Base-by-base conservation (phyloP, 108 stramenopile species). In the Schizochytrium sp. region DNA sequence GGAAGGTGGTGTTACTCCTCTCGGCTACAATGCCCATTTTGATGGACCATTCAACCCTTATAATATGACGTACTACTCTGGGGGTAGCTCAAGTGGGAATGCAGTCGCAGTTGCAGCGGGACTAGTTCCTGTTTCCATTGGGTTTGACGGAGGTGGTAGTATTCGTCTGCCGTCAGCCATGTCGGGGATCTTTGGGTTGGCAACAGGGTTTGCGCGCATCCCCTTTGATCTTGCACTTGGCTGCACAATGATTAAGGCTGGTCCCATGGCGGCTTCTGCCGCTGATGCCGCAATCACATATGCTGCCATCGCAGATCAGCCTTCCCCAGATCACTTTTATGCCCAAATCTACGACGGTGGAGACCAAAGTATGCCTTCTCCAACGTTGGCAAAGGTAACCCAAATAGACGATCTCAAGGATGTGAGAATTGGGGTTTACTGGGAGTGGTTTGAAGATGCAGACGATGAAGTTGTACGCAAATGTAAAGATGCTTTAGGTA, bases 71-170 rank as follows among this genome's bases (percentile, higher is more conserved):
- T 90, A 92, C 49, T 95, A 93, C 87, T 88, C 92, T 38, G 95
- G 95, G 50, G 95, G 95, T 46, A 93, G 93, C 4, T 91, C 92
- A 3, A 89, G 92, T 61, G 95, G 95, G 12, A 91, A 90, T 8
- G 95, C 95, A 4, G 94, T 91, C 5, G 95, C 95, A 0, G 94
- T 96, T 46, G 88, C 95, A 13, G 56, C 92, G 45, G 95, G 95
- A n/a, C 38, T 96, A 7, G 89, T 92, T 56, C 94, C 95, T 2
- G 42, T 95, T 28, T 93, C 93, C 17, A 83, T 96, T 10, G 95
- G 95, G n/a, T 61, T 61, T 5, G 95, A 96, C 92, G 94, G 94
- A 41, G 95, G 95, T 19, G 95, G 95, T 19, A 92, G 91, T 38
- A 93, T 96, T 73, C 93, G 95, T 3, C 91, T 95, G 4, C 95